Base-by-base conservation (phyloP, 1,284 basidiomycete species). In the Peniophora sp. region DNA sequence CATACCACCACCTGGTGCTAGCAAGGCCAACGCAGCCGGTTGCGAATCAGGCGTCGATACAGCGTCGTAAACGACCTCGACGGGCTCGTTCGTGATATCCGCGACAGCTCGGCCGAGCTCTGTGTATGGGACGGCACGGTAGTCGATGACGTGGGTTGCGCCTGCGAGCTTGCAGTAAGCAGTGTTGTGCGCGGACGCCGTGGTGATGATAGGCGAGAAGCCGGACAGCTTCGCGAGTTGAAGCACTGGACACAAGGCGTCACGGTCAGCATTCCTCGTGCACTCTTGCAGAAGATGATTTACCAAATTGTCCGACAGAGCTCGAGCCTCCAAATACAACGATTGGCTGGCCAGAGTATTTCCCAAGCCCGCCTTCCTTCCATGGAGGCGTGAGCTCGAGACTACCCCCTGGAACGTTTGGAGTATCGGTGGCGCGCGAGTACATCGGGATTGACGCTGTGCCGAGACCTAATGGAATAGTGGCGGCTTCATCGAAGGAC, bases 281-380 rank as follows among this genome's bases (percentile, higher is more conserved):
- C 27, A 32, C n/a, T 32, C 5, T 32, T 32, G 27, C 27, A 32
- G 5, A n/a, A n/a, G 5, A 32, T 32, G 8, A 45, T 51, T 24
- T 32, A 59, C 59, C 65, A 51, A 54, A 63, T 52, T 65, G 60
- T 2, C 68, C 68, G n/a, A 70, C 65, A 15, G 61, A 59, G 3
- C 60, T 59, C 8, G 66, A 52, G 17, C 69, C 69, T 14, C 67
- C 67, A 52, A 69, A 56, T 34, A 71, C 54, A 23, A 71, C 51
- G 47, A 66, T 52, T 1, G 68, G 60, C 49, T 60, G 58, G n/a
- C 55, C 58, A 1, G 58, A 51, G 51, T 64, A 64, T 47, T 67
- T 65, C 41, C 62, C 58, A 27, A 60, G 52, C 2, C 64, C 61
- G 50, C 55, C 55, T 35, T 54, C 57, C 27, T 6, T 12, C 61